Evolutionary conservation across 192 early-diverging fungal species (phyloP), one percentile per base, ranked within the genome.

Genomic region (Entrophospora sp.): DNA sequence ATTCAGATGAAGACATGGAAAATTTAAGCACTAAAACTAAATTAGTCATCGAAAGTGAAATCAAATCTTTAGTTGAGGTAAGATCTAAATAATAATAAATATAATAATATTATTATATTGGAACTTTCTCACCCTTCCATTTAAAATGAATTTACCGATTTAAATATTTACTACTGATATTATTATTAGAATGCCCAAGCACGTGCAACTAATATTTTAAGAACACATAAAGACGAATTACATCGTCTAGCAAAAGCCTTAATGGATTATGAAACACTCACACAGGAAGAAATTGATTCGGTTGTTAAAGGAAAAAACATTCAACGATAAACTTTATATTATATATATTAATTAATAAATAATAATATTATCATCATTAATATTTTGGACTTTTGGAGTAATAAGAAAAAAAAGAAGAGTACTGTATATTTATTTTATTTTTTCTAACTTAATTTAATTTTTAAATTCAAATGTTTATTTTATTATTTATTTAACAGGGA

Each of bases 221-320:
- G 79, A 25, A 77, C 77, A 1, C 88, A 93, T 58, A 85, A 87
- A 60, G 87, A 89, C 51, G 95, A 98, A 75, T 80, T 98, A 20
- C 89, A 97, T 71, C 83, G 88, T 22, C 73, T 99, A 37, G 95
- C 95, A 22, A 77, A 85, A 61, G 93, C 95, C n/a, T 80, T 99
- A 53, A 81, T 99, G 9, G 92, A 95, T 67, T 87, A 91, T 70
- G 97, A 99, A 77, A 99, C 97, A 4, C 77, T 99, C 28, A 82
- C 87, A 42, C 82, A 82, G 51, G 84, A 98, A 42, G 94, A 99
- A 75, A 90, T 99, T 37, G 77, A 86, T 58, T 74, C 75, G 46
- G 87, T 85, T 16, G 77, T 93, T 57, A 81, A 85, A 69, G 89
- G 89, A 49, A 80, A 84, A 57, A 75, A 78, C 8, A 77, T 86